Base-by-base conservation (phyloP, 2,329 filamentous ascomycete genomes). In the Pestalotiopsis sp. region DNA sequence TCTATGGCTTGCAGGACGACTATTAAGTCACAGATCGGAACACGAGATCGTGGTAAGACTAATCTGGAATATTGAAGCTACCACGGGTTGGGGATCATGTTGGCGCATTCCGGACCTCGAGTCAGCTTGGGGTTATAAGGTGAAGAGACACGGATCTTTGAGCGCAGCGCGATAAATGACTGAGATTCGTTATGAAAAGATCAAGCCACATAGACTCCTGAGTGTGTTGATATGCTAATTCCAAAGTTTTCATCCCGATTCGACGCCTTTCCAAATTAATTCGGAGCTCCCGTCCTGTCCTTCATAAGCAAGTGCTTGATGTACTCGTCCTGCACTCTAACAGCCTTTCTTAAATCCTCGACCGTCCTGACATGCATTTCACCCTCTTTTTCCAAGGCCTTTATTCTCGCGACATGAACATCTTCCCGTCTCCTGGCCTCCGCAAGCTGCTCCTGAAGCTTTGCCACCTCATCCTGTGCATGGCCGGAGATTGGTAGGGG, bases 31-130 rank as follows among this genome's bases (percentile, higher is more conserved):
- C 75, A 79, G 77, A 38, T 78, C 79, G 4, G 82, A 85, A 69
- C 83, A 83, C 57, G 69, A 77, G 13, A 71, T 80, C 12, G 69
- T 85, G 9, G 76, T 81, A 17, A 80, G 81, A 66, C 77, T 85
- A 4, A 85, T 88, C 57, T 80, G 81, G 17, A 81, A 79, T 57
- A 88, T 88, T 67, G 86, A 88, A 71, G 75, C 79, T 4, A 79
- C 82, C 70, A 88, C 84, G 0, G 86, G 86, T 5, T 88, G 86
- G 86, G 85, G 82, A 25, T 82, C 83, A 1, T 81, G 79, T 57
- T 88, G 86, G 86, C 80, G 86, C n/a, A 84, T 87, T 45, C 75
- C 79, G 2, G 86, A 88, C 73, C 76, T 88, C 1, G 83, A 87
- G 65, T 74, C 75, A 12, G 77, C 74, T 2, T 83, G 80, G 81